Base-by-base conservation (phyloP, 2,329 filamentous ascomycete species). In the Myrmaecium sp. region DNA sequence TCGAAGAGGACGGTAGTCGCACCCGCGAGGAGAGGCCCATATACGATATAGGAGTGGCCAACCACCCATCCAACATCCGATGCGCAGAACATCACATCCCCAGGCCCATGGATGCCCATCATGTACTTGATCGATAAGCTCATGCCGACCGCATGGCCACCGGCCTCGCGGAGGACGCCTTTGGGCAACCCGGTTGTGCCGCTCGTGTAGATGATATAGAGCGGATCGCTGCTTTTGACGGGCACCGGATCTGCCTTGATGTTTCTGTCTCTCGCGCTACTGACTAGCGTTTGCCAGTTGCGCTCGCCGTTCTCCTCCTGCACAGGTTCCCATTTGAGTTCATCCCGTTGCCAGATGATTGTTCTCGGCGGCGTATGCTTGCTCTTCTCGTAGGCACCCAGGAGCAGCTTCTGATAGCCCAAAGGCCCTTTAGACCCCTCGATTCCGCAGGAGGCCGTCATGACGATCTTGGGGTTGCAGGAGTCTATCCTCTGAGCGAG, bases 31-130 rank as follows among this genome's bases (percentile, higher is more conserved):
- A 95, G 66, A 8, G 84, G 84, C 4, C 71, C 84, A 44, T 94
- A 94, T 8, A 93, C 60, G 35, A 93, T 93, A 46, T 89, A 94
- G 5, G 72, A 77, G 45, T 83, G 72, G 3, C 80, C 80, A 0
- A 89, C 80, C 0, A 84, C 81, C 86, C 84, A 94, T 17, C 84
- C 86, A 30, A 94, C 86, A 43, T 95, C 84, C 9, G 74, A 81
- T 1, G 77, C 75, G 5, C 73, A 78, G 46, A 81, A 74, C 50
- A 77, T 69, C 33, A 91, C 80, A 46, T 92, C 82, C 0, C 81
- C 80, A 0, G 81, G 80, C 0, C 82, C 81, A 32, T 76, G 71
- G 27, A 94, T 71, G 23, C 75, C 73, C 43, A 92, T 92, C 4
- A 91, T 55, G 39, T 86, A 84, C 43, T 72, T 71, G 37, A 92